A percentile compares a stretch with the other conserved stretches of the same genome.
These are phyloP conservation scores for Aspergillus floridensis DNA, from an alignment of 2,329 filamentous ascomycete species.

Conservation along the genomic window DNA sequence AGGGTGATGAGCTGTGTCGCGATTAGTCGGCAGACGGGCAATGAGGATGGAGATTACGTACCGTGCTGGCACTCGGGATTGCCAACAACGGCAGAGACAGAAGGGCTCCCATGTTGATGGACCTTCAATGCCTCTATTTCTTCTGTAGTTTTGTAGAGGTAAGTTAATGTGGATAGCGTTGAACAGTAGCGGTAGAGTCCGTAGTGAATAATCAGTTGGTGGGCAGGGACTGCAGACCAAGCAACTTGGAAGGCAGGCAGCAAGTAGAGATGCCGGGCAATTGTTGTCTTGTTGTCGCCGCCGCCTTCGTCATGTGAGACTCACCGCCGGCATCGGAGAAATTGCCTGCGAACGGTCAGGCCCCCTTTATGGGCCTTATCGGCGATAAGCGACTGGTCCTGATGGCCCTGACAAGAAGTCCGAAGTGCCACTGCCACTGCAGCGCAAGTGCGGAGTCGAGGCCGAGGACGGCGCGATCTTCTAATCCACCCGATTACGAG, in stretches of 20 bases:
- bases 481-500: not conserved
- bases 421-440: not conserved
- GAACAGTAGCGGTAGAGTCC: not conserved
- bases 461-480: not conserved
- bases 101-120: conserved; percentile 74
- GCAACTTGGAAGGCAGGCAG: not conserved
- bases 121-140: not conserved
- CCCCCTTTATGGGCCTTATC: not conserved
- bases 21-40: conserved; percentile 17
- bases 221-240: conserved; percentile 8
- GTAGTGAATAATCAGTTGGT: not conserved
- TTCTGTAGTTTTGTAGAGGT: not conserved
- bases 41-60: conserved; percentile 50
- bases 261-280: conserved; percentile 1
- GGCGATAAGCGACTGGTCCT: conserved; percentile 6
- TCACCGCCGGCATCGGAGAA: not conserved
- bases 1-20: conserved; percentile 66
- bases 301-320: conserved; percentile 21
- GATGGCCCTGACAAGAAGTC: too few relatives aligned
- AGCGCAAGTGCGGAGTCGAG: not conserved
- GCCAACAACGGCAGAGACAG: conserved; percentile 87
- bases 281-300: conserved; percentile 5
- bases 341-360: not conserved
- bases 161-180: not conserved
- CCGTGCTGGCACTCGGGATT: conserved; percentile 79